phyloP scores from a whole-genome alignment of 345 rosid species.

The Draba incana region DNA sequence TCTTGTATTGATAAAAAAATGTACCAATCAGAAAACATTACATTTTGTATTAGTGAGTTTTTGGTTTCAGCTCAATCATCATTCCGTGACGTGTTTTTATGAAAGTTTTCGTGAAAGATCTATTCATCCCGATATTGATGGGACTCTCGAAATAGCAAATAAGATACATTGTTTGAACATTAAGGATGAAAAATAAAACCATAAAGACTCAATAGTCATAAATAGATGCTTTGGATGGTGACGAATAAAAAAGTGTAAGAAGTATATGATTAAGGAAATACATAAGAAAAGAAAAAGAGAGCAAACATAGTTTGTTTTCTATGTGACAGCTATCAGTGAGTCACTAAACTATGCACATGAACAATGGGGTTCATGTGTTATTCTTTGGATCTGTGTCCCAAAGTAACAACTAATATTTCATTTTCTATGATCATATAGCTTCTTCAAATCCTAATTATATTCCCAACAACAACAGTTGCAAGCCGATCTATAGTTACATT shows the following conservation, averaged over 20 bases:
- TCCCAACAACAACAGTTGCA: neutral
- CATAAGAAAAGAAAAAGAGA: constrained; percentile 28
- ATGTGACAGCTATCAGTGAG: constrained; percentile 42
- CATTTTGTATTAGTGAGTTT: neutral
- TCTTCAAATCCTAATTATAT: constrained; percentile 1
- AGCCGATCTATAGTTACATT: neutral
- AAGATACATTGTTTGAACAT: constrained; percentile 30
- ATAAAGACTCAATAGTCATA: neutral
- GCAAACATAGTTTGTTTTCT: constrained; percentile 30
- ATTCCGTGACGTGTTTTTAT: constrained; percentile 22
- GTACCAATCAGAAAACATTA: neutral
- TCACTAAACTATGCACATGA: constrained; percentile 42
- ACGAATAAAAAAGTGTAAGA: neutral
- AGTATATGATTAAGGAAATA: constrained; percentile 26
- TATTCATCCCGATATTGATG: constrained; percentile 26
- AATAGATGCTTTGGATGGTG: constrained; percentile 28
- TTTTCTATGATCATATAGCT: neutral
- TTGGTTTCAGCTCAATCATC: constrained; percentile 11
- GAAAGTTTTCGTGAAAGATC: constrained; percentile 12
- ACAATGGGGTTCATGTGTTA: constrained; percentile 45
- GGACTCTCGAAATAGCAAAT: constrained; percentile 12
- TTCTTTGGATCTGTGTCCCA: constrained; percentile 36
- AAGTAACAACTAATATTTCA: constrained; percentile 7
- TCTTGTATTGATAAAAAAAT: neutral
- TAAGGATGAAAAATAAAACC: neutral